Conservation (phyloP, 306 rosid species). For the Trichosanthes cucumerina region DNA sequence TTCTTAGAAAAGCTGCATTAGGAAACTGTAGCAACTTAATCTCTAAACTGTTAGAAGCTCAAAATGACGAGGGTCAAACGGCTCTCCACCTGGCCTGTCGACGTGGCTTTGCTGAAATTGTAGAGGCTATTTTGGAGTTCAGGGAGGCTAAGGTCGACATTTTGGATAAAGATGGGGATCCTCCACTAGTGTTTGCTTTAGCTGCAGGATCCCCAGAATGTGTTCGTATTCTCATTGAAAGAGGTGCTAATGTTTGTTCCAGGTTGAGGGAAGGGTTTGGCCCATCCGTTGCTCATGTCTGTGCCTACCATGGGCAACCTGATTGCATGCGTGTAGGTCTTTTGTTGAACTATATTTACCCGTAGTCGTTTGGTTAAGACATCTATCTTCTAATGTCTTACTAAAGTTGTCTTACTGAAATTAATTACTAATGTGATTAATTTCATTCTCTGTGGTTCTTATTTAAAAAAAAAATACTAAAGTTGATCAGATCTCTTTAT, state of each 20-base stretch:
- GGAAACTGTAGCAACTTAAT: constrained; percentile 45
- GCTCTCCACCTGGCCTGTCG: constrained; percentile 97
- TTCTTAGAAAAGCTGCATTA: constrained; percentile 57
- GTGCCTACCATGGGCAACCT: constrained; percentile 98
- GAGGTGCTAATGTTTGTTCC: constrained; percentile 83
- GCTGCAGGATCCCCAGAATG: constrained; percentile 99
- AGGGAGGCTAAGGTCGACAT: constrained; percentile 83
- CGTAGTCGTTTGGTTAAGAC: not conserved
- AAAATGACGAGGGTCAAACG: constrained; percentile 88
- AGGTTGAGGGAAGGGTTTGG: constrained; percentile 85
- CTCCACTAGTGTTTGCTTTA: constrained; percentile 91
- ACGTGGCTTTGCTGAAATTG: constrained; percentile 85
- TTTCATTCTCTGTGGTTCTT: too few relatives aligned
- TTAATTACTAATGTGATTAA: too few relatives aligned
- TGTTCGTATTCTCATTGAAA: constrained; percentile 56
- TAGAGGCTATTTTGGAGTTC: constrained; percentile 71
- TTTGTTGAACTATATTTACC: constrained; percentile 11
- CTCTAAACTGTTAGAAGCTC: constrained; percentile 67
- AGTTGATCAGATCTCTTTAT: constrained; percentile 14
- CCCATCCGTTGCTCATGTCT: constrained; percentile 92
- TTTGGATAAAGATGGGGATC: constrained; percentile 93
- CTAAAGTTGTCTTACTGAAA: too few relatives aligned
- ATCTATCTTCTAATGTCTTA: not conserved
- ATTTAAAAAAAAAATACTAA: too few relatives aligned
- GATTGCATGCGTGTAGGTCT: constrained; percentile 96